Evolutionary conservation across 192 early-diverging fungal species (phyloP), one percentile per base, ranked within the genome.

Genomic region (Backusella liffmaniae): DNA sequence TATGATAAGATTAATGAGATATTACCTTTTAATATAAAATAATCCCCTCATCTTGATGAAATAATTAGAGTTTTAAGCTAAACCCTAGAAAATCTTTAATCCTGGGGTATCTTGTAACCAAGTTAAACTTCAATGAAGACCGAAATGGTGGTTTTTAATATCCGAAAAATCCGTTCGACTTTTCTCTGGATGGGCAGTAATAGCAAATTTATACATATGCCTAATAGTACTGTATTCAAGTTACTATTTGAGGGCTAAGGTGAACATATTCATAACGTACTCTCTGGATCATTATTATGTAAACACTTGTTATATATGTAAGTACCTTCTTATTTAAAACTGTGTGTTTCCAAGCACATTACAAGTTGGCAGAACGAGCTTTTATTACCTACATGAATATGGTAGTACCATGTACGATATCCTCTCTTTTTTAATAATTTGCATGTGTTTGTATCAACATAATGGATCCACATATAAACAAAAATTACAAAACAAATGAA

Each of bases 391-490:
- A 16, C 15, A 0, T 44, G 42, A 16, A 13, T 44, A 10, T 44
- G 42, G 42, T 16, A 44, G 13, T 44, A 16, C 42, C 15, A 16
- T 44, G 42, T 44, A 44, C 4, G 3, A 18, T 44, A 4, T 16
- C 0, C 42, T 16, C 15, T 16, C 42, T 44, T 16, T 44, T 44
- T 44, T 49, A 49, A 49, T 49, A 7, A 49, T 49, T 49, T 49
- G 18, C 46, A 49, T 49, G 46, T 49, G 46, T 49, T 49, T 8
- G 46, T 49, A 49, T 49, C 18, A 49, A 49, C 4, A 29, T 29
- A 39, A 9, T 89, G 79, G n/a, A 94, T 79, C 75, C 88, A 39
- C 37, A 39, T 56, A 21, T 10, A 26, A n/a, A 56, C 53, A 56
- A 56, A 56, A 10, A 56, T 26, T 21, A 21, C 53, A 23, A 23